phyloP scores from a whole-genome alignment of 495 filamentous ascomycete genomes.

The Daldinia caldariorum region DNA sequence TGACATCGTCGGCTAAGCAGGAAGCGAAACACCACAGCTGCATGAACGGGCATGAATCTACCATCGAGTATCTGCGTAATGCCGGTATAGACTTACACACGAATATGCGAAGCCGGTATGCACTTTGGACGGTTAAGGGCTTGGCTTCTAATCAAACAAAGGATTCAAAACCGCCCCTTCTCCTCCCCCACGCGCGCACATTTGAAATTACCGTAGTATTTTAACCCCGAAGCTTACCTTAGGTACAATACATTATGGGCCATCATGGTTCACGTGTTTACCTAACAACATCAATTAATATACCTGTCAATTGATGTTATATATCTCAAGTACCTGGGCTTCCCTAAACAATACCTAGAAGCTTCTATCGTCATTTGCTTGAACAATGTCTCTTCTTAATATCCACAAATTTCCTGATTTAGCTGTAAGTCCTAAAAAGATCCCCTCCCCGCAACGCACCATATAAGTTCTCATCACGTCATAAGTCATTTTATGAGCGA shows the following conservation, averaged over 20 bases:
- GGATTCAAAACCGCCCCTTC: no score
- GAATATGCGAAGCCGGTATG: background rate
- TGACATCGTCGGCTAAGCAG: constrained; percentile 3
- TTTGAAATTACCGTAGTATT: background rate
- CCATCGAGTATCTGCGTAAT: constrained; percentile 8
- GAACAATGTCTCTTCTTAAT: constrained; percentile 5
- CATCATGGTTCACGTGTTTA: background rate
- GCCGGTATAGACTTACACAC: background rate
- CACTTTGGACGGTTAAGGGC: background rate
- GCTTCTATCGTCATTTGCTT: background rate
- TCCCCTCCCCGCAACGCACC: background rate
- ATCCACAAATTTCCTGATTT: background rate
- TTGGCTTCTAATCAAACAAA: constrained; percentile 1
- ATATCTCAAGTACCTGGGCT: background rate
- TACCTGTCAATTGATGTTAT: background rate
- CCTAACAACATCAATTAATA: background rate
- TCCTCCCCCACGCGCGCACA: constrained; percentile 3
- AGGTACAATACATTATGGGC: constrained; percentile 1
- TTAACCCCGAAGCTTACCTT: background rate
- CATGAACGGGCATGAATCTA: constrained; percentile 13
- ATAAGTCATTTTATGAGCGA: constrained; percentile 1
- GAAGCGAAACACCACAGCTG: constrained; percentile 10
- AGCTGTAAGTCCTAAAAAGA: background rate
- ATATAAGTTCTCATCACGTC: constrained; percentile 8
- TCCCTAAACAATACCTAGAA: background rate